Percentiles rank a stretch among this genome's conserved stretches.
Evolutionary conservation across 352 stramenopile species (phyloP).

Genomic region (Pythium monospermum): DNA sequence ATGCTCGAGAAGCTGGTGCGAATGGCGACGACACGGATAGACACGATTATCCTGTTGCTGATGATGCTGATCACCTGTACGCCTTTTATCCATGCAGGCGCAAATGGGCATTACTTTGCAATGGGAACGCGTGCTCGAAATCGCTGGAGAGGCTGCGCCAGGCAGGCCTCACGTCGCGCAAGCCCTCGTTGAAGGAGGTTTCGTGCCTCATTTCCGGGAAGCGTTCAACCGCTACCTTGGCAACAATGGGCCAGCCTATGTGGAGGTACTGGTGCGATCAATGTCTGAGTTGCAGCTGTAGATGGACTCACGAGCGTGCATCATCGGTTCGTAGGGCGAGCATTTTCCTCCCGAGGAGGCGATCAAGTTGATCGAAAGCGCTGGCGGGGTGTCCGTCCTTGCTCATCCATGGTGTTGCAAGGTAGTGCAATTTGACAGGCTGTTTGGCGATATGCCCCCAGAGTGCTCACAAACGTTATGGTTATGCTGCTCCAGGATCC

Average conservation of each 20-base stretch:
- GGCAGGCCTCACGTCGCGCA: slow-evolving; percentile 75
- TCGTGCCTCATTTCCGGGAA: slow-evolving; percentile 74
- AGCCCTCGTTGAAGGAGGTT: slow-evolving; percentile 67
- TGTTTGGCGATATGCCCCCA: background rate
- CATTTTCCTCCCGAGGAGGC: slow-evolving; percentile 82
- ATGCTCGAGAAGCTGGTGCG: slow-evolving; percentile 81
- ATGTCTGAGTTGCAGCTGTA: background rate
- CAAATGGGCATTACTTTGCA: slow-evolving; percentile 75
- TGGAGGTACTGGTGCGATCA: slow-evolving; percentile 43
- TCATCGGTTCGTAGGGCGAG: slow-evolving; percentile 45
- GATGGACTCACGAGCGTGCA: too few relatives aligned
- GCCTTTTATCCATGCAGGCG: slow-evolving; percentile 30
- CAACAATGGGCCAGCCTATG: slow-evolving; percentile 80
- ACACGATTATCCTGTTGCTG: background rate
- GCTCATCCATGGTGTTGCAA: slow-evolving; percentile 86
- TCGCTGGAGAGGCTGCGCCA: slow-evolving; percentile 76
- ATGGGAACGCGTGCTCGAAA: slow-evolving; percentile 77
- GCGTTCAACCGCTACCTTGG: slow-evolving; percentile 77
- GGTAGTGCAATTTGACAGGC: slow-evolving; percentile 15
- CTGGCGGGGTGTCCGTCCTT: slow-evolving; percentile 75
- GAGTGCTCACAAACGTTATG: background rate
- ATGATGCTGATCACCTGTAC: background rate
- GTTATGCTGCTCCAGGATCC: slow-evolving; percentile 64
- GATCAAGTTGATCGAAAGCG: slow-evolving; percentile 80
- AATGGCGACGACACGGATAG: background rate